Evolutionary conservation across 768 basidiomycete genomes (phyloP).

Genomic region (Chalciporus pseudorubinellus): DNA sequence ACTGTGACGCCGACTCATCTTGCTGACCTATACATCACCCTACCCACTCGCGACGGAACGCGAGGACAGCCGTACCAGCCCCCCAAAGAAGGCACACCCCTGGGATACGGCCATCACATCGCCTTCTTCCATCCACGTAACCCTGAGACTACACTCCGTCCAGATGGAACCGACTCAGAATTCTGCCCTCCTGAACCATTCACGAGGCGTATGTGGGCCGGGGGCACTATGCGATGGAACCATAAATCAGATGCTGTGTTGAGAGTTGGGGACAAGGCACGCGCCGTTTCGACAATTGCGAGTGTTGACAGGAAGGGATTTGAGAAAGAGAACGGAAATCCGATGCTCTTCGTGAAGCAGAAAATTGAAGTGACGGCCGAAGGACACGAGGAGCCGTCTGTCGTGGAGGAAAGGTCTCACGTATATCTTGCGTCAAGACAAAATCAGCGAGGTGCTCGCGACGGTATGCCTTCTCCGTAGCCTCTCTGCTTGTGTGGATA

Average conservation of each 20-base stretch:
- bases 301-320: slow-evolving; percentile 65
- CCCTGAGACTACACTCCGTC: slow-evolving; percentile 52
- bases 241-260: slow-evolving; percentile 37
- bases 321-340: slow-evolving; percentile 44
- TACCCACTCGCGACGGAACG: slow-evolving; percentile 70
- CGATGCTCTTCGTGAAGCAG: slow-evolving; percentile 78
- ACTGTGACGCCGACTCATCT: slow-evolving; percentile 54
- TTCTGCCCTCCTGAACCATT: slow-evolving; percentile 74
- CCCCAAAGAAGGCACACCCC: slow-evolving; percentile 40
- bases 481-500: neutral
- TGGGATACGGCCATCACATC: slow-evolving; percentile 67
- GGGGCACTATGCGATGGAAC: slow-evolving; percentile 67
- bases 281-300: slow-evolving; percentile 45
- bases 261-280: slow-evolving; percentile 51
- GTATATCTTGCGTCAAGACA: slow-evolving; percentile 51
- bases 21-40: slow-evolving; percentile 62
- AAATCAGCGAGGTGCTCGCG: slow-evolving; percentile 35
- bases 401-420: slow-evolving; percentile 65
- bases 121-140: slow-evolving; percentile 70
- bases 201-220: slow-evolving; percentile 80
- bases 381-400: slow-evolving; percentile 44
- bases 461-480: slow-evolving; percentile 36
- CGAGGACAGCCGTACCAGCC: slow-evolving; percentile 37
- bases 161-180: slow-evolving; percentile 72
- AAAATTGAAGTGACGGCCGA: slow-evolving; percentile 48